phyloP scores from a whole-genome alignment of 768 basidiomycete genomes.

The Harrya chromipes region DNA sequence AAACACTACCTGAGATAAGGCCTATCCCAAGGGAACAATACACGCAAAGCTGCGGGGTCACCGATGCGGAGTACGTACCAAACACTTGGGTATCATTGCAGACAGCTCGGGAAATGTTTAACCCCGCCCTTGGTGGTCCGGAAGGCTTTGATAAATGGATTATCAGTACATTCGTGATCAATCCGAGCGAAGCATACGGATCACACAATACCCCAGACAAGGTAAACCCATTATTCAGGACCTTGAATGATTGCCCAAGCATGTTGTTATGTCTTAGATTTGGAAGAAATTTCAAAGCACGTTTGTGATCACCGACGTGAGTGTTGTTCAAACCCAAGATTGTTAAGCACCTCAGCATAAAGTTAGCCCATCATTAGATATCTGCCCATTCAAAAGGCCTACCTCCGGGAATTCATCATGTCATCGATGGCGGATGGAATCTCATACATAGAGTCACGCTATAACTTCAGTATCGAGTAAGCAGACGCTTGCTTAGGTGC shows the following conservation, averaged over 20 bases:
- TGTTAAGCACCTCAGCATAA: neutral
- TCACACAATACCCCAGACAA: slow-evolving; percentile 42
- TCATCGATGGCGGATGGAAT: slow-evolving; percentile 45
- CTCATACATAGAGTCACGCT: slow-evolving; percentile 42
- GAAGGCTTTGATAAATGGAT: slow-evolving; percentile 44
- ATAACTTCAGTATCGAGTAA: slow-evolving; percentile 39
- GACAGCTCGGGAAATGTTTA: slow-evolving; percentile 36
- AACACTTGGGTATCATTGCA: slow-evolving; percentile 36
- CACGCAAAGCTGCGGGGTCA: slow-evolving; percentile 24
- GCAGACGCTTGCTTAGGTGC: neutral
- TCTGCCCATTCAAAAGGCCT: slow-evolving; percentile 17
- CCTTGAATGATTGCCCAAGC: neutral
- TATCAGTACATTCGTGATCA: slow-evolving; percentile 35
- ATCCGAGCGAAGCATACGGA: slow-evolving; percentile 42
- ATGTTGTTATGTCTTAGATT: slow-evolving; percentile 9
- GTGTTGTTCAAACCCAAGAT: slow-evolving; percentile 8
- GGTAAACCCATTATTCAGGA: slow-evolving; percentile 18
- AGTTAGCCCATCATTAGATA: slow-evolving; percentile 28
- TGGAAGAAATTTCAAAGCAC: slow-evolving; percentile 23
- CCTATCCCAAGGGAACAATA: slow-evolving; percentile 29
- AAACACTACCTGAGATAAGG: slow-evolving; percentile 35
- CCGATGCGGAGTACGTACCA: slow-evolving; percentile 26
- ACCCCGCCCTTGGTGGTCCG: slow-evolving; percentile 34
- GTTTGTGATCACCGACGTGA: slow-evolving; percentile 16
- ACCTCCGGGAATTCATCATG: slow-evolving; percentile 33